A percentile compares a stretch with the other conserved stretches of the same genome.
Conservation (phyloP, 768 basidiomycete species). For the Basidioascus undulatus region DNA sequence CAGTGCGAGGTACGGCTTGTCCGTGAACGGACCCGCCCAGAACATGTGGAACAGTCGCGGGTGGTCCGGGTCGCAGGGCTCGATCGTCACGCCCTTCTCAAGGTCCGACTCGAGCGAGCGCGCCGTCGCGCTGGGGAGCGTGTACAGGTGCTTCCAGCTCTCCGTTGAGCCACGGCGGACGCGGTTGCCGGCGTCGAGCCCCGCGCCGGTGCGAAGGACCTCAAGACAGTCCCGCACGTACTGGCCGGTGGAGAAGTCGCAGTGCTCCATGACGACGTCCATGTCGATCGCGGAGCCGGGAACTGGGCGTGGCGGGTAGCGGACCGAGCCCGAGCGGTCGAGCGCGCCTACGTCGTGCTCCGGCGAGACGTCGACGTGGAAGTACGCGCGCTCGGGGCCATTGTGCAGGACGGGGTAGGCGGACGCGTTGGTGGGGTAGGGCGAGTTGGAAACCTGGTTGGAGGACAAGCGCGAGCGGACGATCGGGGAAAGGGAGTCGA, state of each 20-base stretch:
- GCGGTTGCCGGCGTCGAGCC: conserved; percentile 57
- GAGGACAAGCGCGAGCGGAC: conserved; percentile 19
- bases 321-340: conserved; percentile 32
- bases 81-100: conserved; percentile 8
- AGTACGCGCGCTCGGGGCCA: conserved; percentile 55
- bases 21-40: conserved; percentile 95
- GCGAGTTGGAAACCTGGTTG: conserved; percentile 20
- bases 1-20: conserved; percentile 89
- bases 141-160: conserved; percentile 71
- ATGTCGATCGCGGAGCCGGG: conserved; percentile 69
- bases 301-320: conserved; percentile 74
- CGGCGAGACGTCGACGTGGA: conserved; percentile 35
- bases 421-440: conserved; percentile 24
- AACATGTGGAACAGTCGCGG: conserved; percentile 94
- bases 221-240: conserved; percentile 96
- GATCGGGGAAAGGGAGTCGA: conserved; percentile 1
- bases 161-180: conserved; percentile 50
- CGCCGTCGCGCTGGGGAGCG: background rate
- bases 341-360: conserved; percentile 8
- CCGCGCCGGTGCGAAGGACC: conserved; percentile 68
- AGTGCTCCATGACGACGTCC: conserved; percentile 75
- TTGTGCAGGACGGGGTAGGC: conserved; percentile 37
- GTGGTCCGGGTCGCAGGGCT: conserved; percentile 58
- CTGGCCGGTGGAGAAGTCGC: conserved; percentile 65
- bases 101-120: background rate